Evolutionary conservation across 2,329 filamentous ascomycete species (phyloP).

Genomic region (Fusarium paranaense): DNA sequence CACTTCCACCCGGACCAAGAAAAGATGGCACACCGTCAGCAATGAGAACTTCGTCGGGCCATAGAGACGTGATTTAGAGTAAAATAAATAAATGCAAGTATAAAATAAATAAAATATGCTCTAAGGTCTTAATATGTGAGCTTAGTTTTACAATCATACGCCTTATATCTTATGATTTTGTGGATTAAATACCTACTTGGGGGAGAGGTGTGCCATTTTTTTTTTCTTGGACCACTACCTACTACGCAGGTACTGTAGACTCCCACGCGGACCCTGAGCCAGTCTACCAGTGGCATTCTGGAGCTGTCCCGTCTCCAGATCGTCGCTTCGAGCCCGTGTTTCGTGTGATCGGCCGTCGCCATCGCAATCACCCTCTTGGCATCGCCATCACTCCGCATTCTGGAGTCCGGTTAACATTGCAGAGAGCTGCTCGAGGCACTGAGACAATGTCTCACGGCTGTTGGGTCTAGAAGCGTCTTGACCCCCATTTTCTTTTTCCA

Average conservation of each 20-base stretch:
- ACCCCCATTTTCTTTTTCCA: not conserved
- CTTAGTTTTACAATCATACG: not conserved
- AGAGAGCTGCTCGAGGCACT: not conserved
- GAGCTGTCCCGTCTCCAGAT: conserved; percentile 21
- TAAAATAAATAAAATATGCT: not conserved
- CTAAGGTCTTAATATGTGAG: not conserved
- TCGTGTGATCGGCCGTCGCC: conserved; percentile 15
- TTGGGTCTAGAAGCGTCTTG: not conserved
- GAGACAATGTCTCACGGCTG: not conserved
- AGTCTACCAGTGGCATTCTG: not conserved
- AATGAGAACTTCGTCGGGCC: not conserved
- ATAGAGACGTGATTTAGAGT: not conserved
- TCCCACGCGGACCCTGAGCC: not conserved
- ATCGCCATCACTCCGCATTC: not conserved
- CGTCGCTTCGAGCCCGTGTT: conserved; percentile 17
- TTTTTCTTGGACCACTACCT: too few species aligned
- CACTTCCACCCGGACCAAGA: not conserved
- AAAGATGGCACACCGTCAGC: not conserved
- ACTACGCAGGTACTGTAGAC: not conserved
- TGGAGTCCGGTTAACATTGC: not conserved
- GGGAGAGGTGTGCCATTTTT: too few species aligned
- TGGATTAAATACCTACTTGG: too few species aligned
- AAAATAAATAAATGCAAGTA: not conserved
- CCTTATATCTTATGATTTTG: not conserved
- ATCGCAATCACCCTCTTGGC: not conserved